Evolutionary conservation across 345 rosid genomes (phyloP).

Genomic region (Hibiscus mutabilis): DNA sequence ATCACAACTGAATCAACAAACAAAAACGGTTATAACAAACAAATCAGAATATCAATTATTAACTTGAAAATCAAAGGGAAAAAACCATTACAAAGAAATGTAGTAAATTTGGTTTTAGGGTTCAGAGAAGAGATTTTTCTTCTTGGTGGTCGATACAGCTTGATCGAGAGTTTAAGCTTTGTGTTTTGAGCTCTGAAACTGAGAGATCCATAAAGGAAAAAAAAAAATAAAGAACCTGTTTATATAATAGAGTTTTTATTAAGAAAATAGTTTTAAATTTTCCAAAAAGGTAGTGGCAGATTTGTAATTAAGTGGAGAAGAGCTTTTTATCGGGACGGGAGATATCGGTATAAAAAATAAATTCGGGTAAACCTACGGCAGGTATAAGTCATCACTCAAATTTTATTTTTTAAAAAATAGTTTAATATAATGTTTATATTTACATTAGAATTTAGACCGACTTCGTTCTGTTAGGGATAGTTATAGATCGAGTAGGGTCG

Average conservation of each 20-base stretch:
- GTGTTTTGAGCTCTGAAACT: constrained; percentile 29
- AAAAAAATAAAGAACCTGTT: constrained; percentile 24
- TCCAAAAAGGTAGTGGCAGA: background rate
- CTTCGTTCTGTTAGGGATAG: too few relatives aligned
- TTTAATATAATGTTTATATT: too few relatives aligned
- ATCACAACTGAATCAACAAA: constrained; percentile 11
- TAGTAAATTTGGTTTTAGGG: background rate
- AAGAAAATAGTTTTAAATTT: background rate
- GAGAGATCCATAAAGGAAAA: constrained; percentile 27
- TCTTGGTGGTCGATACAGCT: constrained; percentile 20
- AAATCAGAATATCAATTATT: background rate
- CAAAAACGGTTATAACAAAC: background rate
- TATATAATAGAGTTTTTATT: background rate
- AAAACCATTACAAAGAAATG: background rate
- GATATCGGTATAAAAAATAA: too few relatives aligned
- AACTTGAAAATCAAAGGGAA: background rate
- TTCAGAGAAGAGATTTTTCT: constrained; percentile 4
- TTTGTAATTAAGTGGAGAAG: constrained; percentile 18
- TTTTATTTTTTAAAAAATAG: too few relatives aligned
- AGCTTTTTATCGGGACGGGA: constrained; percentile 2
- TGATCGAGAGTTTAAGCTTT: constrained; percentile 1
- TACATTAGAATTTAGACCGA: too few relatives aligned
- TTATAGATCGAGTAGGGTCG: too few relatives aligned
- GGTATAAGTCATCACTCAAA: too few relatives aligned
- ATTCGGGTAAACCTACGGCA: too few relatives aligned